Conservation (phyloP, 305 asterid genomes). For the Striga hermonthica region DNA sequence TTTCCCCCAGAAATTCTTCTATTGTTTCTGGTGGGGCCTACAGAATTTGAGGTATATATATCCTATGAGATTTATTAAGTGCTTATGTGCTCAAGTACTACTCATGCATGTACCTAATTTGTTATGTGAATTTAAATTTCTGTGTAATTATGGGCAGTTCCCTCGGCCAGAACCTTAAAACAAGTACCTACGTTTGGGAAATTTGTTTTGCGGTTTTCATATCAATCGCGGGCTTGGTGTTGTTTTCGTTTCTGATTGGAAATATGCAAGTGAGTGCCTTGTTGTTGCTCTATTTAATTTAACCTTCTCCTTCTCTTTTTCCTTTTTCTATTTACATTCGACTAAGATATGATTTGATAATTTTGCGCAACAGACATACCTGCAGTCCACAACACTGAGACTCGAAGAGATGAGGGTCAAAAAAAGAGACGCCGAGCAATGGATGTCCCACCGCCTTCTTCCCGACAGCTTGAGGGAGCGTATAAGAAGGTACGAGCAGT, state of each 20-base stretch:
- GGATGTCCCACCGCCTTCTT: constrained; percentile 92
- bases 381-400: constrained; percentile 83
- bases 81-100: neutral
- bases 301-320: too few relatives aligned
- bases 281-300: too few relatives aligned
- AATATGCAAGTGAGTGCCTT: constrained; percentile 73
- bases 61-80: constrained; percentile 19
- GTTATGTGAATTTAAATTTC: constrained; percentile 23
- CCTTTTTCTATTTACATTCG: too few relatives aligned
- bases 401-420: constrained; percentile 94
- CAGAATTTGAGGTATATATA: constrained; percentile 51
- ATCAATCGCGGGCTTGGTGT: constrained; percentile 89
- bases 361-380: constrained; percentile 61
- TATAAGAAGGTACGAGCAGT: constrained; percentile 79
- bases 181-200: constrained; percentile 88
- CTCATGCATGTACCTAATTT: constrained; percentile 14
- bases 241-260: constrained; percentile 87
- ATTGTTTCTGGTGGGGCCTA: constrained; percentile 73
- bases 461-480: constrained; percentile 70
- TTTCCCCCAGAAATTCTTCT: constrained; percentile 56
- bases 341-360: too few relatives aligned
- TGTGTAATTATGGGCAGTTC: constrained; percentile 63
- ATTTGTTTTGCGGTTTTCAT: constrained; percentile 86
- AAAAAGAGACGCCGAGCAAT: constrained; percentile 89
- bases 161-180: constrained; percentile 90